These are phyloP conservation scores for Penicillium diatomitis DNA, from an alignment of 495 filamentous ascomycete species.

Conservation along the genomic window DNA sequence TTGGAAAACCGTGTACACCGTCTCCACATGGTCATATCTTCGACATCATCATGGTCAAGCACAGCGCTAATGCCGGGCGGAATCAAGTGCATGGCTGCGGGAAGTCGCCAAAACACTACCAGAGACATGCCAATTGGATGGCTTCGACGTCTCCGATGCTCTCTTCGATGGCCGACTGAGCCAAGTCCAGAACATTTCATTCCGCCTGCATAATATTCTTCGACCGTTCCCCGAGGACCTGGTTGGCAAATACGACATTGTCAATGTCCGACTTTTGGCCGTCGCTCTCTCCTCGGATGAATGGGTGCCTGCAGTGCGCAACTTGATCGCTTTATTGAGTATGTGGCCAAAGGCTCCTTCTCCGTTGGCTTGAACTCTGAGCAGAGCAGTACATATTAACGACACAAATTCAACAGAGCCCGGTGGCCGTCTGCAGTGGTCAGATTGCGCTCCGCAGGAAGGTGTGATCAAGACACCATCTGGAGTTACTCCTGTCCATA, in stretches of 20 bases:
- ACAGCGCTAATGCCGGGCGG: neutral
- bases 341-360: neutral
- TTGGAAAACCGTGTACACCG: neutral
- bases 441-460: conserved; percentile 1
- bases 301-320: conserved; percentile 1
- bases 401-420: neutral
- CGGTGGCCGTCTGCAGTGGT: neutral
- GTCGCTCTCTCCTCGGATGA: conserved; percentile 1
- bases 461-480: neutral
- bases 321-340: conserved; percentile 1
- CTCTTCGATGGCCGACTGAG: neutral
- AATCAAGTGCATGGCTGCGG: neutral
- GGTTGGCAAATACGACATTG: neutral
- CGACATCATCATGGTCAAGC: too few relatives aligned
- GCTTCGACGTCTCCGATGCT: neutral
- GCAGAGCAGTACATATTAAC: too few relatives aligned
- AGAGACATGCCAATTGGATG: conserved; percentile 1
- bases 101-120: neutral
- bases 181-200: neutral
- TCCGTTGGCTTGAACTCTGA: too few relatives aligned
- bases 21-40: too few relatives aligned
- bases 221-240: neutral
- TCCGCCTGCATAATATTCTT: conserved; percentile 1
- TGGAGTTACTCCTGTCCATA: neutral
- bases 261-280: conserved; percentile 3